Evolutionary conservation across 1,284 basidiomycete species (phyloP), one percentile per base, ranked within the genome.

Genomic region (Tilletia caries): DNA sequence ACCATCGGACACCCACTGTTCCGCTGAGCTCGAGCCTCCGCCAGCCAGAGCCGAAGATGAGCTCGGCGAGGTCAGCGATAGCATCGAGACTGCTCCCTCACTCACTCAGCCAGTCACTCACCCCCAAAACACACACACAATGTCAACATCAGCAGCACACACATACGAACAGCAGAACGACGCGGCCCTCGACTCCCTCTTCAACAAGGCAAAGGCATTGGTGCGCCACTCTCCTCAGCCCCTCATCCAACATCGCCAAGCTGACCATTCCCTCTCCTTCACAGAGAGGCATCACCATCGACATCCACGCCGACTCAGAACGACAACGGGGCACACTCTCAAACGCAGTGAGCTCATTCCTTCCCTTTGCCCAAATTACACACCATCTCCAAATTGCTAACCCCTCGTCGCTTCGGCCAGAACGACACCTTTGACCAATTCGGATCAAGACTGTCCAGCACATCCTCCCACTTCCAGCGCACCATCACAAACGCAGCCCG

Each of bases 121-220:
- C 3, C 32, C 37, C 8, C 10, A 41, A 41, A 1, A 41, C 15
- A 41, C 10, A 6, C 8, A 41, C 8, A 15, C 8, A 41, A 48
- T 34, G 46, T 52, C 66, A n/a, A 32, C 23, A 20, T 41, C 58
- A 50, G 32, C 37, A 32, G 41, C 20, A 18, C 33, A 44, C 54
- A 74, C 71, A 8, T 79, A 79, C 71, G 79, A 80, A 70, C 77
- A 80, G 70, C 79, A 80, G 73, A 80, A 80, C 74, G 79, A 80
- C 60, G 73, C 75, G 34, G 72, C 79, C 32, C 73, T 80, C 66
- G 74, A 79, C 70, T 70, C 72, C 12, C 75, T 80, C 52, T 79
- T 76, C 70, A 73, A 73, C 50, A 80, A 80, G 65, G 77, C 78
- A 20, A 73, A 62, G 37, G 48, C 67, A 13, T 43, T 67, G 67